Evolutionary conservation across 2,329 filamentous ascomycete species (phyloP).

Genomic region (Drechslerella stenobrocha): DNA sequence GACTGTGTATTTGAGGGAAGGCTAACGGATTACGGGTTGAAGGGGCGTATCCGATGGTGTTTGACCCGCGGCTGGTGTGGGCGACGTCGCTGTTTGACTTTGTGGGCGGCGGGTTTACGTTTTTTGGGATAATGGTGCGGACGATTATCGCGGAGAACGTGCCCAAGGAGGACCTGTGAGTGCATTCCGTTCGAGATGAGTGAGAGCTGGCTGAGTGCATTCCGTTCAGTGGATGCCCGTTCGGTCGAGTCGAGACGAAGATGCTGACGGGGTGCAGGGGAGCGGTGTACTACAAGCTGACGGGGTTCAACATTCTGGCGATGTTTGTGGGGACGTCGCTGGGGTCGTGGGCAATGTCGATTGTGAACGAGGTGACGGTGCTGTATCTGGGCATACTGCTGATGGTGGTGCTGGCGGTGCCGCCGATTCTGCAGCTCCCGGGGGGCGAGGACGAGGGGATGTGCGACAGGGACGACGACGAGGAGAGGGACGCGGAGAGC

Average conservation of each 20-base stretch:
- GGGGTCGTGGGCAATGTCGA: slow-evolving; percentile 34
- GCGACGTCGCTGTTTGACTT: slow-evolving; percentile 37
- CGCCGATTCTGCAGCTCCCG: slow-evolving; percentile 32
- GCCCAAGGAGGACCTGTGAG: slow-evolving; percentile 43
- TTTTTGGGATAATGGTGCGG: slow-evolving; percentile 43
- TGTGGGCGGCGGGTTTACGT: slow-evolving; percentile 38
- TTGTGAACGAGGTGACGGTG: slow-evolving; percentile 24
- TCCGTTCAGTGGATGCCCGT: background rate
- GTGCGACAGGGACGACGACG: slow-evolving; percentile 26
- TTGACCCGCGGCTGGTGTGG: slow-evolving; percentile 41
- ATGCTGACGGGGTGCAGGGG: slow-evolving; percentile 10
- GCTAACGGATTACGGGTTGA: too few species aligned
- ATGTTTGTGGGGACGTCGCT: slow-evolving; percentile 32
- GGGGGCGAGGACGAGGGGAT: slow-evolving; percentile 10
- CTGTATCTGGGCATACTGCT: slow-evolving; percentile 30
- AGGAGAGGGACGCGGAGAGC: too few species aligned
- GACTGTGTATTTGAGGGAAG: too few species aligned
- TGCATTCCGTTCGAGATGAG: too few species aligned
- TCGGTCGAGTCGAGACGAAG: background rate
- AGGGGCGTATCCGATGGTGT: slow-evolving; percentile 36
- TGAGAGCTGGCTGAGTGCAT: background rate
- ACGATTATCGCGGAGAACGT: slow-evolving; percentile 43
- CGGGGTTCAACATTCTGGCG: slow-evolving; percentile 37
- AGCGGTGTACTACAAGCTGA: slow-evolving; percentile 38
- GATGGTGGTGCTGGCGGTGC: slow-evolving; percentile 22